Conservation (phyloP, 2,329 filamentous ascomycete genomes). For the Triangularia setosa region DNA sequence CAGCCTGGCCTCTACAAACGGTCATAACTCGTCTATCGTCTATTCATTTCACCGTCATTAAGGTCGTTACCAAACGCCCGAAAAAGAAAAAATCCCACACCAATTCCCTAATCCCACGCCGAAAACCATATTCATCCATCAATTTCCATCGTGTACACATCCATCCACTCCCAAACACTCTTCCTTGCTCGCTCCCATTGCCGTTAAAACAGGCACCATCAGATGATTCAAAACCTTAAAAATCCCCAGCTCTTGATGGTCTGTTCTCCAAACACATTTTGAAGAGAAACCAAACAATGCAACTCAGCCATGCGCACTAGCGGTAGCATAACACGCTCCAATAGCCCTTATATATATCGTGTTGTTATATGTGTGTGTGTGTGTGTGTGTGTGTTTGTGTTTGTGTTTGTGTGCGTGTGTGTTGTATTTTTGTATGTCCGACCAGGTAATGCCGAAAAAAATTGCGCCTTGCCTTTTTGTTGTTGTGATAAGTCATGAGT, state of each 20-base stretch:
- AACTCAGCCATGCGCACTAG: background rate
- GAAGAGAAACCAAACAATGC: background rate
- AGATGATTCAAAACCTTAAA: background rate
- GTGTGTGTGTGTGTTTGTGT: background rate
- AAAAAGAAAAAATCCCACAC: background rate
- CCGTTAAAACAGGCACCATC: background rate
- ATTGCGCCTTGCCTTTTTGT: background rate
- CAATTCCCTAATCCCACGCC: background rate
- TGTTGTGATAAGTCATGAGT: background rate
- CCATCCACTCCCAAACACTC: too few relatives aligned
- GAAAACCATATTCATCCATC: background rate
- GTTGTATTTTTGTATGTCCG: background rate
- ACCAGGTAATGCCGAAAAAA: background rate
- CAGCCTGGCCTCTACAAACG: background rate
- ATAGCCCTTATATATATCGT: background rate
- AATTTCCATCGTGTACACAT: background rate
- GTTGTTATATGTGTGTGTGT: background rate
- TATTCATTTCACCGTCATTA: conserved; percentile 16
- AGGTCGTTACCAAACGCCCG: background rate
- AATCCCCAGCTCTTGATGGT: too few relatives aligned
- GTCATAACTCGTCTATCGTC: conserved; percentile 21
- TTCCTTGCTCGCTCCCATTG: background rate
- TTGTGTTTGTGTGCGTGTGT: background rate
- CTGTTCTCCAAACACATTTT: background rate
- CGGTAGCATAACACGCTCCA: background rate